Evolutionary conservation across 73 alveolate species (phyloP).

Genomic region (Paramecium caudatum): DNA sequence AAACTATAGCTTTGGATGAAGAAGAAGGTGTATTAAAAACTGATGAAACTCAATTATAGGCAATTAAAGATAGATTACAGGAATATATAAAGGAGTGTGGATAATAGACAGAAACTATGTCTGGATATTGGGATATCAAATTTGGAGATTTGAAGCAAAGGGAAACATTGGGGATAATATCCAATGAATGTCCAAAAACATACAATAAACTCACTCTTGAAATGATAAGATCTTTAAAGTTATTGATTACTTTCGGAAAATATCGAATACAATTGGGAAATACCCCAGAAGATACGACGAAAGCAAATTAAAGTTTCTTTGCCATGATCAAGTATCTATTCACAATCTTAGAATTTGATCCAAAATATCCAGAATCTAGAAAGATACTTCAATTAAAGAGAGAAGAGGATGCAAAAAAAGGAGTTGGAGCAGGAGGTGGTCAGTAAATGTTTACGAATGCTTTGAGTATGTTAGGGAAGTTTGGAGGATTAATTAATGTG

Average conservation of each 20-base stretch:
- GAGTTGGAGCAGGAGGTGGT: constrained; percentile 28
- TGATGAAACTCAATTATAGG: neutral
- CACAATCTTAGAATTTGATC: constrained; percentile 71
- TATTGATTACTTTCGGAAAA: constrained; percentile 62
- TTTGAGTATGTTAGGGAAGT: neutral
- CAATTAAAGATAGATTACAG: constrained; percentile 30
- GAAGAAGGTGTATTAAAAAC: neutral
- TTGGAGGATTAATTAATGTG: constrained; percentile 52
- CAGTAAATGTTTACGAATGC: constrained; percentile 30
- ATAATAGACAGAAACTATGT: neutral
- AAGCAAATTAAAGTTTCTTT: constrained; percentile 54
- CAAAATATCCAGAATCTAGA: constrained; percentile 75
- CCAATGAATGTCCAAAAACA: constrained; percentile 5
- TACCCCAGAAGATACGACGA: constrained; percentile 17
- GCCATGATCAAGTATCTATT: constrained; percentile 44
- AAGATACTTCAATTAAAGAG: constrained; percentile 61
- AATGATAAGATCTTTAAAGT: constrained; percentile 61
- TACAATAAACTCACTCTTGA: constrained; percentile 71
- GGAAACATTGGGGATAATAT: constrained; percentile 15
- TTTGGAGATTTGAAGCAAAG: constrained; percentile 9
- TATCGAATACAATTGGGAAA: constrained; percentile 57
- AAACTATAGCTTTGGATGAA: constrained; percentile 10
- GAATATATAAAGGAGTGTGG: neutral
- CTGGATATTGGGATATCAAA: constrained; percentile 5
- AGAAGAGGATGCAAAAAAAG: constrained; percentile 64